A percentile compares a stretch with the other conserved stretches of the same genome.
Evolutionary conservation across 768 basidiomycete genomes (phyloP).

Genomic region (Boletus reticuloceps): DNA sequence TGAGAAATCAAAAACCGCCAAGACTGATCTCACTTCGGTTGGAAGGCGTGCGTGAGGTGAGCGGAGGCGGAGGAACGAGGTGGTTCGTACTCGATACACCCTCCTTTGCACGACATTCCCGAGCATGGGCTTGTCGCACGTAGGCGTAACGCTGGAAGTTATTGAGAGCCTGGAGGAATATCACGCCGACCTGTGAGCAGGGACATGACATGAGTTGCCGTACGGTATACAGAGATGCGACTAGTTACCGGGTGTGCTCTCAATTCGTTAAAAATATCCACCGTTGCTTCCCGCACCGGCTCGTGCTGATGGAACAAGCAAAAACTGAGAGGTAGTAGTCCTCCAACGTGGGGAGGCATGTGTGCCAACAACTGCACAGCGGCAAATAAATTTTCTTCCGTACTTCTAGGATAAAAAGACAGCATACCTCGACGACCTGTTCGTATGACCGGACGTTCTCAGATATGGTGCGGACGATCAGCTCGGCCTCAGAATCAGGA

Average conservation of each 20-base stretch:
- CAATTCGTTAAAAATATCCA: slow-evolving; percentile 82
- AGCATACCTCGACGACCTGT: slow-evolving; percentile 79
- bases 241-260: slow-evolving; percentile 68
- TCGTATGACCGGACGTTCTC: slow-evolving; percentile 78
- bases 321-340: slow-evolving; percentile 82
- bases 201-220: neutral
- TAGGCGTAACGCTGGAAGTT: slow-evolving; percentile 90
- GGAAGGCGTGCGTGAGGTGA: slow-evolving; percentile 40
- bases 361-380: slow-evolving; percentile 69
- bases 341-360: slow-evolving; percentile 73
- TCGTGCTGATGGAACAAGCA: slow-evolving; percentile 89
- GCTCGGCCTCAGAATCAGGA: slow-evolving; percentile 66
- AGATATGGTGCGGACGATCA: slow-evolving; percentile 73
- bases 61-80: slow-evolving; percentile 32
- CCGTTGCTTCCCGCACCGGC: slow-evolving; percentile 69
- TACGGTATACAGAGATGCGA: neutral
- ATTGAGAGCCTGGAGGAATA: slow-evolving; percentile 77
- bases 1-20: slow-evolving; percentile 28
- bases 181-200: slow-evolving; percentile 67
- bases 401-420: neutral
- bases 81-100: slow-evolving; percentile 20
- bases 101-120: slow-evolving; percentile 46
- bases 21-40: slow-evolving; percentile 47
- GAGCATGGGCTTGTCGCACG: slow-evolving; percentile 73
- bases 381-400: neutral